These are phyloP conservation scores for Sugiyamaella chiloensis DNA, from an alignment of 805 yeast species.

Conservation along the genomic window DNA sequence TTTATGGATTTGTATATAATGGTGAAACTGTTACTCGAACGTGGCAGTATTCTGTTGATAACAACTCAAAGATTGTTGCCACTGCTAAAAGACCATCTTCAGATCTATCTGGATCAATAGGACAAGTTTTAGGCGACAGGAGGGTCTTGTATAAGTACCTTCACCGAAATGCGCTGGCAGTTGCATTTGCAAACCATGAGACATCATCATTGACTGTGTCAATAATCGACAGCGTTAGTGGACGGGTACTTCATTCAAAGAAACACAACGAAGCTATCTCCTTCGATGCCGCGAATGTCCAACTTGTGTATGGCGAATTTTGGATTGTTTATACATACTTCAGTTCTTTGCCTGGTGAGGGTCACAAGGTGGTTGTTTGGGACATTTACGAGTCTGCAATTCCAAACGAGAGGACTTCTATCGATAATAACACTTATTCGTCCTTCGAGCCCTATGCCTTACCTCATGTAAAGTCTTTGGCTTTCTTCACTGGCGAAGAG, in stretches of 20 bases:
- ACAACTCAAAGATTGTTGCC: conserved; percentile 40
- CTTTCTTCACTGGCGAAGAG: conserved; percentile 59
- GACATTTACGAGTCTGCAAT: conserved; percentile 72
- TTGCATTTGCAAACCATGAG: conserved; percentile 41
- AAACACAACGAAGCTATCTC: conserved; percentile 42
- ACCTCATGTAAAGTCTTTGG: conserved; percentile 51
- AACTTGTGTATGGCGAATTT: conserved; percentile 70
- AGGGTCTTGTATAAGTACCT: conserved; percentile 80
- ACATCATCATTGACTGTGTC: conserved; percentile 42
- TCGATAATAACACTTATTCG: conserved; percentile 30
- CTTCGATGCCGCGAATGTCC: conserved; percentile 36
- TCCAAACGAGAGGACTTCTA: conserved; percentile 45
- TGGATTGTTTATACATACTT: conserved; percentile 73
- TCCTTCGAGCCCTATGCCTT: conserved; percentile 35
- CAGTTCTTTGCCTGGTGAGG: conserved; percentile 46
- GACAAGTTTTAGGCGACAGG: conserved; percentile 64
- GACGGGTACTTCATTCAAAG: conserved; percentile 51
- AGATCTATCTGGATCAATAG: conserved; percentile 54
- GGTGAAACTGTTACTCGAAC: conserved; percentile 24
- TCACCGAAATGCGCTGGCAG: conserved; percentile 61
- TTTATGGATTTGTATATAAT: neutral
- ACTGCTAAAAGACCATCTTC: conserved; percentile 40
- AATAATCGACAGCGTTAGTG: conserved; percentile 67
- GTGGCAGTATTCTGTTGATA: conserved; percentile 37
- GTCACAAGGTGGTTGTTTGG: conserved; percentile 60